Percentiles rank a stretch among this genome's conserved stretches.
phyloP scores from a whole-genome alignment of 176 grass and related monocot species.

The Carex pumila region DNA sequence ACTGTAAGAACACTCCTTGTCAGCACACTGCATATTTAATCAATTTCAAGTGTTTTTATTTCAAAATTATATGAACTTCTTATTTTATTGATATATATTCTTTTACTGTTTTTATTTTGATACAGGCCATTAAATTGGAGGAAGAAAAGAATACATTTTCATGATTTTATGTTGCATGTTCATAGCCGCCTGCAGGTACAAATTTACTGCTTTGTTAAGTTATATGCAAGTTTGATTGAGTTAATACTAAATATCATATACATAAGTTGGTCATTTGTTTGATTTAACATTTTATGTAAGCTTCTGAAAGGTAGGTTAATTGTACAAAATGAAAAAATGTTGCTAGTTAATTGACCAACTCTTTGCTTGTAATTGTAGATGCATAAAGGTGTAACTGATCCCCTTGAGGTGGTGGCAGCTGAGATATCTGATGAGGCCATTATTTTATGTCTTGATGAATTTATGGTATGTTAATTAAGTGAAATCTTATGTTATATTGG shows the following conservation, averaged over 20 bases:
- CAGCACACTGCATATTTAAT: background rate
- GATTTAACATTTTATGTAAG: background rate
- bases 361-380: slow-evolving; percentile 39
- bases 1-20: slow-evolving; percentile 46
- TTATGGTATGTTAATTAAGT: slow-evolving; percentile 55
- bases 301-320: background rate
- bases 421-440: slow-evolving; percentile 94
- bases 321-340: background rate
- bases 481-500: background rate
- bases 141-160: slow-evolving; percentile 90
- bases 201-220: background rate
- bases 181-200: slow-evolving; percentile 86
- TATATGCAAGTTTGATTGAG: background rate
- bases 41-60: background rate
- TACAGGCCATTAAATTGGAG: slow-evolving; percentile 88
- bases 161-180: slow-evolving; percentile 95
- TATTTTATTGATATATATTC: background rate
- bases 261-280: background rate
- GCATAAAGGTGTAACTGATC: slow-evolving; percentile 97
- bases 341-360: background rate
- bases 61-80: background rate
- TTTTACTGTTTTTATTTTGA: slow-evolving; percentile 22
- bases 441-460: slow-evolving; percentile 93
- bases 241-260: background rate
- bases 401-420: slow-evolving; percentile 87